A percentile compares a stretch with the other conserved stretches of the same genome.
Evolutionary conservation across 768 basidiomycete genomes (phyloP).

Genomic region (Ephemerocybe angulata): DNA sequence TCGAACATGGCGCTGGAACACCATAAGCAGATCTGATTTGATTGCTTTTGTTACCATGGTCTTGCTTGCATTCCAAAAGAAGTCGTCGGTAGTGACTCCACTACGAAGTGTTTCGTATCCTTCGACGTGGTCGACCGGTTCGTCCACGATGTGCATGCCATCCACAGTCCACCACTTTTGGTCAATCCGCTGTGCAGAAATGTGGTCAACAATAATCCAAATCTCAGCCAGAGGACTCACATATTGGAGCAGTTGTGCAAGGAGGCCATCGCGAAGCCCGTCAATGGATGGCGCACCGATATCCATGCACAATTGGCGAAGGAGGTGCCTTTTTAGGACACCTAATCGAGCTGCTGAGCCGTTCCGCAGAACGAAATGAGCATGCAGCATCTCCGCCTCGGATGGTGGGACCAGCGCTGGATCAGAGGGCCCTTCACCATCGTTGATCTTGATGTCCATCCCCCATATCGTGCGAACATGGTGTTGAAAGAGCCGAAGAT

Average conservation of each 20-base stretch:
- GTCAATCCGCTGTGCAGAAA: not conserved
- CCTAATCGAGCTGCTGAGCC: too few species aligned
- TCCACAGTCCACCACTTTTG: not conserved
- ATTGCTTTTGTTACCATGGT: not conserved
- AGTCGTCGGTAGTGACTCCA: not conserved
- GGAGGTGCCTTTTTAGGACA: too few species aligned
- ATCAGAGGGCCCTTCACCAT: conserved; percentile 4
- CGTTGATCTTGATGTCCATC: conserved; percentile 7
- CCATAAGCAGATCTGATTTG: not conserved
- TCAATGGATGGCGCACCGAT: not conserved
- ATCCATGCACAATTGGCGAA: not conserved
- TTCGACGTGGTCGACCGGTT: not conserved
- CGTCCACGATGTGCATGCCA: not conserved
- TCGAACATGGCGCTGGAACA: not conserved
- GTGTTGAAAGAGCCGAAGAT: conserved; percentile 9
- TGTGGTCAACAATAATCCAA: not conserved
- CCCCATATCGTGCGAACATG: conserved; percentile 11
- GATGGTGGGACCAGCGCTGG: not conserved
- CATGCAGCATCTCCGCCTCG: not conserved
- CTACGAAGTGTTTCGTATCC: not conserved
- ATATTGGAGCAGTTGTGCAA: not conserved
- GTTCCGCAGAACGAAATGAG: not conserved
- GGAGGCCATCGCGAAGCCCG: not conserved
- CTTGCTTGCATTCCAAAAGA: not conserved
- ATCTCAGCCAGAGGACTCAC: not conserved